phyloP scores from a whole-genome alignment of 2,329 filamentous ascomycete genomes.

The Colletotrichum sp. region DNA sequence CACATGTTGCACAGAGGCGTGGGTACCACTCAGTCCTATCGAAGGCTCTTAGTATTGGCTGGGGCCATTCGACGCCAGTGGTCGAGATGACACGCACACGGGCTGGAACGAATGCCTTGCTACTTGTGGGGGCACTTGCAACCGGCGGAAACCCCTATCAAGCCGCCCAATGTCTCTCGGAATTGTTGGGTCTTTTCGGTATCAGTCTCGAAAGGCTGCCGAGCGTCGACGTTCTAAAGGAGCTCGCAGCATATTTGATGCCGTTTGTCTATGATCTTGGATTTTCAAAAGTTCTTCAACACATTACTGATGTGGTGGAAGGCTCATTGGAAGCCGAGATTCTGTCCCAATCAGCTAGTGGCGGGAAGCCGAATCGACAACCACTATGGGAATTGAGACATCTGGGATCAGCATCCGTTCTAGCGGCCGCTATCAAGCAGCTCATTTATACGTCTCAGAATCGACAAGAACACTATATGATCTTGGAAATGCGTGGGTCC shows the following conservation, averaged over 20 bases:
- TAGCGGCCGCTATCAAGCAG: too few species aligned
- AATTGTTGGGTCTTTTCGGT: not conserved
- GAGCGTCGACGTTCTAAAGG: not conserved
- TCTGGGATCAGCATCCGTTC: too few species aligned
- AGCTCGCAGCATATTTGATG: not conserved
- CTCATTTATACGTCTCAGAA: too few species aligned
- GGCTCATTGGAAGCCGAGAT: too few species aligned
- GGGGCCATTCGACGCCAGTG: not conserved
- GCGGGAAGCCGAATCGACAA: too few species aligned
- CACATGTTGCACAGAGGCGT: not conserved
- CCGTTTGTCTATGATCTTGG: not conserved
- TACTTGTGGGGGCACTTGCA: not conserved
- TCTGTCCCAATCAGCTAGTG: too few species aligned
- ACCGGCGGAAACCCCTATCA: rapidly evolving
- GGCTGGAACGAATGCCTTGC: not conserved
- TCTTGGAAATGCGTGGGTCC: too few species aligned
- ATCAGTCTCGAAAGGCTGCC: not conserved
- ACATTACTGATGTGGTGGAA: not conserved
- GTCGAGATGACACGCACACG: not conserved
- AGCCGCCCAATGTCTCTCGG: not conserved
- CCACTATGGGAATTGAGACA: too few species aligned
- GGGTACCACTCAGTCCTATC: not conserved
- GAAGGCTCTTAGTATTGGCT: not conserved
- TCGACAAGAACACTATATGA: too few species aligned
- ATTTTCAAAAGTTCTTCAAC: not conserved